Conservation (phyloP, 1,139 yeast species). For the Arxiozyma heterogenica region DNA sequence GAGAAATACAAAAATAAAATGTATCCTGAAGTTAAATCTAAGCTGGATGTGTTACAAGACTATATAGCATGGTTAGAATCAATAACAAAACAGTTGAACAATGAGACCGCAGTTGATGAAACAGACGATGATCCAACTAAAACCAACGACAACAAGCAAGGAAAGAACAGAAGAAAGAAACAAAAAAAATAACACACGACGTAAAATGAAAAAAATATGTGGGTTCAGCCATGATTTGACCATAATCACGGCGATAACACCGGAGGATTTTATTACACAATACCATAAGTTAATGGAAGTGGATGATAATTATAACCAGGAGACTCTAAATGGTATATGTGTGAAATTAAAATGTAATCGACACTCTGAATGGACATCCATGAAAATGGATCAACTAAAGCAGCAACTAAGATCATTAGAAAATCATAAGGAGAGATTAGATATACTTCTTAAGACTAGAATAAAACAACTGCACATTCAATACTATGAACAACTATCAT, state of each 20-base stretch:
- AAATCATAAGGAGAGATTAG: conserved; percentile 20
- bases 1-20: conserved; percentile 15
- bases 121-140: conserved; percentile 12
- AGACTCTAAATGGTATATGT: conserved; percentile 18
- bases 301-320: conserved; percentile 7
- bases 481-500: conserved; percentile 17
- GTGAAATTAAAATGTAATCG: conserved; percentile 21
- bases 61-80: conserved; percentile 29
- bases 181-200: conserved; percentile 6
- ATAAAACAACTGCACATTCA: conserved; percentile 24
- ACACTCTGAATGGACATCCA: conserved; percentile 27
- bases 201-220: conserved; percentile 16
- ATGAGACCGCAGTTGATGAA: conserved; percentile 10
- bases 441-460: conserved; percentile 21
- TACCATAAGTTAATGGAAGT: conserved; percentile 6
- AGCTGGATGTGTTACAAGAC: conserved; percentile 14
- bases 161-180: conserved; percentile 10
- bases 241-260: conserved; percentile 10
- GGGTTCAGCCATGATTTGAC: conserved; percentile 17
- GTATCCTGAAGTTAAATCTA: conserved; percentile 14
- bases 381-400: conserved; percentile 16
- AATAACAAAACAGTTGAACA: conserved; percentile 12
- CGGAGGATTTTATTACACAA: conserved; percentile 14
- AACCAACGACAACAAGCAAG: conserved; percentile 10
- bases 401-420: conserved; percentile 21